A percentile compares a stretch with the other conserved stretches of the same genome.
Evolutionary conservation across 2,329 filamentous ascomycete species (phyloP).

Genomic region (Curvularia sp.): DNA sequence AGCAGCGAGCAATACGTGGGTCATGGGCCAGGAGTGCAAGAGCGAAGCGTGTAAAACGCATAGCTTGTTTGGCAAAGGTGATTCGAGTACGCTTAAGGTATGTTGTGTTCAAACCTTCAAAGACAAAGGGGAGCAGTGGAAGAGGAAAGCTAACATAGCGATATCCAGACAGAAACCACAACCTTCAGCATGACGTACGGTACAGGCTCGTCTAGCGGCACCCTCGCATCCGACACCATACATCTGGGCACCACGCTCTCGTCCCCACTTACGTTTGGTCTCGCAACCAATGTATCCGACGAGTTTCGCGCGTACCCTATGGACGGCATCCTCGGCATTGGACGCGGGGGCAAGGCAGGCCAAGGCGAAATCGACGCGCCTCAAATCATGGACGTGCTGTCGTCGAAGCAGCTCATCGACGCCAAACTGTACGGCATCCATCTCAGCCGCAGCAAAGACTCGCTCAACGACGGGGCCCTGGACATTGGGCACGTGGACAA

Average conservation of each 20-base stretch:
- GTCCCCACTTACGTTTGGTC: conserved; percentile 72
- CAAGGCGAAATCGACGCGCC: conserved; percentile 59
- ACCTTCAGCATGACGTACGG: conserved; percentile 77
- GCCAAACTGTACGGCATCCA: conserved; percentile 75
- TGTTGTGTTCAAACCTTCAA: neutral
- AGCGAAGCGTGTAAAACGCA: conserved; percentile 73
- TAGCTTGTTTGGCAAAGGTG: conserved; percentile 69
- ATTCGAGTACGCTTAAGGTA: conserved; percentile 68
- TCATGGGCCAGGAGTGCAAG: conserved; percentile 75
- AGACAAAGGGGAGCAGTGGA: too few species aligned
- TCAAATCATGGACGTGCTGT: conserved; percentile 72
- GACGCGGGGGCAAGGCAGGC: conserved; percentile 62
- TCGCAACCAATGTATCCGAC: conserved; percentile 73
- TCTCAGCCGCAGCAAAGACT: conserved; percentile 71
- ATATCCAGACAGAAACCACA: conserved; percentile 54
- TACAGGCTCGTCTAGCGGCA: conserved; percentile 74
- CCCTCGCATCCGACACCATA: conserved; percentile 70
- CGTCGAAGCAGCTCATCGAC: conserved; percentile 63
- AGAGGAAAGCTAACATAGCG: neutral
- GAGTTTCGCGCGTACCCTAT: conserved; percentile 83
- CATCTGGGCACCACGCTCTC: conserved; percentile 70
- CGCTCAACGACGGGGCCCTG: conserved; percentile 74
- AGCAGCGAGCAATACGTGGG: conserved; percentile 75
- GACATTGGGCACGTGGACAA: conserved; percentile 76
- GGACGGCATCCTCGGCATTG: conserved; percentile 85